phyloP scores from a whole-genome alignment of 495 filamentous ascomycete species.

The Rhizodiscina lignyota region DNA sequence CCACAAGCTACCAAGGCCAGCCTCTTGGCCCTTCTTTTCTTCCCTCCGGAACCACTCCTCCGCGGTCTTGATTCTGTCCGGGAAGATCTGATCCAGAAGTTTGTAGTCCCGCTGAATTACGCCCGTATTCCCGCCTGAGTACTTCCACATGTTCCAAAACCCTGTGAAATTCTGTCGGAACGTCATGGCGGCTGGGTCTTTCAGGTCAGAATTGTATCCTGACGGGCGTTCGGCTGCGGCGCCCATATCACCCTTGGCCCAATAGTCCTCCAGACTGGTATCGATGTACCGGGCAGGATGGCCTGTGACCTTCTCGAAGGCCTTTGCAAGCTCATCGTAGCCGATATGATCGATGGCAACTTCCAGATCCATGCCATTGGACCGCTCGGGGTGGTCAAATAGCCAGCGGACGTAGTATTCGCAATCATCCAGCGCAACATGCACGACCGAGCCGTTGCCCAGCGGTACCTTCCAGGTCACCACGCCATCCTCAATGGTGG shows the following conservation, averaged over 20 bases:
- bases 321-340: constrained; percentile 28
- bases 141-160: constrained; percentile 32
- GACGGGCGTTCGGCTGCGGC: constrained; percentile 10
- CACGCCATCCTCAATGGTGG: constrained; percentile 23
- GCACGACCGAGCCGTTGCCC: constrained; percentile 25
- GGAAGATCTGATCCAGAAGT: constrained; percentile 35
- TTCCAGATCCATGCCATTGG: constrained; percentile 33
- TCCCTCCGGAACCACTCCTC: constrained; percentile 32
- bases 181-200: constrained; percentile 28
- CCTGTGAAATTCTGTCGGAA: constrained; percentile 35
- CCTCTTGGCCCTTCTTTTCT: constrained; percentile 17
- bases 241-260: constrained; percentile 9
- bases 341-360: constrained; percentile 31
- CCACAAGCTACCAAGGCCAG: constrained; percentile 2
- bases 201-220: constrained; percentile 24
- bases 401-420: constrained; percentile 38
- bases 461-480: constrained; percentile 30
- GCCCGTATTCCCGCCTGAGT: constrained; percentile 23
- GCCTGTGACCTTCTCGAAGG: constrained; percentile 37
- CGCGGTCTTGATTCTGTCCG: constrained; percentile 28
- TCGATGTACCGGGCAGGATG: constrained; percentile 28
- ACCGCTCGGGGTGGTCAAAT: constrained; percentile 31
- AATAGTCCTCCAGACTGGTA: constrained; percentile 28
- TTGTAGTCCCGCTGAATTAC: constrained; percentile 30
- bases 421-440: constrained; percentile 34